phyloP scores from a whole-genome alignment of 352 stramenopile genomes.

The Phytopythium ostracodes region DNA sequence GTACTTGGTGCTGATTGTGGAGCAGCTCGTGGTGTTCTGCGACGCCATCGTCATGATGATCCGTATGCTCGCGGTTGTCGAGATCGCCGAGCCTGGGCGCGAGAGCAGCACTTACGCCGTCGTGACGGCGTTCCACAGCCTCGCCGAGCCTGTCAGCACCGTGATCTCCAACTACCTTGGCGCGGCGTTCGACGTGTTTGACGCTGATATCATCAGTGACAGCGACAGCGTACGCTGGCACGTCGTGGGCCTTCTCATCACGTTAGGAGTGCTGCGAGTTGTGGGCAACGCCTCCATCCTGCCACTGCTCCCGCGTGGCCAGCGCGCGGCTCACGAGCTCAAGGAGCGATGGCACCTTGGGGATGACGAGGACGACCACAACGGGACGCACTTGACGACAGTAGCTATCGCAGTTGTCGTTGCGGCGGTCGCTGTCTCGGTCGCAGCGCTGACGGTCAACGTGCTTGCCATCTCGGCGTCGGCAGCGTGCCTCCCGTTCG shows the following conservation, averaged over 20 bases:
- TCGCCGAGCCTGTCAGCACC: slow-evolving; percentile 55
- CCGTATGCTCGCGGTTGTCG: slow-evolving; percentile 69
- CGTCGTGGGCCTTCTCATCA: slow-evolving; percentile 44
- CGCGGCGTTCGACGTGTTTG: slow-evolving; percentile 50
- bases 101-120: slow-evolving; percentile 77
- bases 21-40: slow-evolving; percentile 49
- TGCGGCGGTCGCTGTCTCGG: slow-evolving; percentile 20
- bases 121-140: slow-evolving; percentile 74
- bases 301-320: slow-evolving; percentile 54
- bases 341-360: slow-evolving; percentile 18
- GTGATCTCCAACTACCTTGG: slow-evolving; percentile 57
- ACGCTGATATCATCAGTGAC: slow-evolving; percentile 52
- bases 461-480: slow-evolving; percentile 55
- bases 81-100: slow-evolving; percentile 71
- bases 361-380: slow-evolving; percentile 36
- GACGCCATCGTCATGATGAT: slow-evolving; percentile 72
- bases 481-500: slow-evolving; percentile 53
- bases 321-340: slow-evolving; percentile 35
- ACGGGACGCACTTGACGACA: slow-evolving; percentile 16
- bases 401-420: slow-evolving; percentile 46
- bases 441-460: slow-evolving; percentile 45
- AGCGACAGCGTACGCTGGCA: slow-evolving; percentile 48
- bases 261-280: slow-evolving; percentile 51
- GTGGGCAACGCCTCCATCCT: slow-evolving; percentile 37
- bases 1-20: slow-evolving; percentile 56